phyloP scores from a whole-genome alignment of 2,329 filamentous ascomycete species.

The Fusarium fracticaudum region DNA sequence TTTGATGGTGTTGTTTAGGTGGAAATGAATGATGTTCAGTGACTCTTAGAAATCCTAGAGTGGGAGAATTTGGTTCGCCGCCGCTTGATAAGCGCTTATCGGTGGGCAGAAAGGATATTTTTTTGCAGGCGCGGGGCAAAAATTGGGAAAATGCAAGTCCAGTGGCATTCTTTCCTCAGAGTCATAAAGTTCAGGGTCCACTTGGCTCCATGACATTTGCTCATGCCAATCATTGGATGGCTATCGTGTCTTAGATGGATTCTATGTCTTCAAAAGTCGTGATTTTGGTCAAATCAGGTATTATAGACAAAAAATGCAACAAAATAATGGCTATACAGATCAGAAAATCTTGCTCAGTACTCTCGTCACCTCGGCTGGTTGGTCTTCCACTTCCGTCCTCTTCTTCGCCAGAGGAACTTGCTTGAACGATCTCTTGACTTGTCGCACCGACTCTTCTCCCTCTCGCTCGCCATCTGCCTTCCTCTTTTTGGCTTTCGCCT shows the following conservation, averaged over 20 bases:
- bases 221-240: slow-evolving; percentile 25
- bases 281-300: slow-evolving; percentile 14
- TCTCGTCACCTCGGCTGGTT: slow-evolving; percentile 66
- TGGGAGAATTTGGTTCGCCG: slow-evolving; percentile 51
- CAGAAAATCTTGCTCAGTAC: slow-evolving; percentile 74
- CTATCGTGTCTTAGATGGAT: slow-evolving; percentile 16
- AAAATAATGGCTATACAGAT: slow-evolving; percentile 12
- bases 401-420: slow-evolving; percentile 70
- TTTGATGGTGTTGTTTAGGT: slow-evolving; percentile 24
- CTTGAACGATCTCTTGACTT: slow-evolving; percentile 64
- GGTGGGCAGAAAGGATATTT: slow-evolving; percentile 31
- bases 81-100: slow-evolving; percentile 53
- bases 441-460: slow-evolving; percentile 31
- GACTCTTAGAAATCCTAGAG: slow-evolving; percentile 36
- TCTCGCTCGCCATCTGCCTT: slow-evolving; percentile 43
- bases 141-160: slow-evolving; percentile 20
- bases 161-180: slow-evolving; percentile 1
- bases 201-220: slow-evolving; percentile 13
- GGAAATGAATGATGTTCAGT: slow-evolving; percentile 32
- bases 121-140: slow-evolving; percentile 39
- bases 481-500: slow-evolving; percentile 56
- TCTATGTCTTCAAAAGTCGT: not conserved
- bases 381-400: slow-evolving; percentile 54
- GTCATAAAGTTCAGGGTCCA: slow-evolving; percentile 34
- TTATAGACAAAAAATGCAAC: slow-evolving; percentile 9